Percentiles rank a stretch among this genome's conserved stretches.
Conservation (phyloP, 2,329 filamentous ascomycete genomes). For the Aspergillus tamarii region DNA sequence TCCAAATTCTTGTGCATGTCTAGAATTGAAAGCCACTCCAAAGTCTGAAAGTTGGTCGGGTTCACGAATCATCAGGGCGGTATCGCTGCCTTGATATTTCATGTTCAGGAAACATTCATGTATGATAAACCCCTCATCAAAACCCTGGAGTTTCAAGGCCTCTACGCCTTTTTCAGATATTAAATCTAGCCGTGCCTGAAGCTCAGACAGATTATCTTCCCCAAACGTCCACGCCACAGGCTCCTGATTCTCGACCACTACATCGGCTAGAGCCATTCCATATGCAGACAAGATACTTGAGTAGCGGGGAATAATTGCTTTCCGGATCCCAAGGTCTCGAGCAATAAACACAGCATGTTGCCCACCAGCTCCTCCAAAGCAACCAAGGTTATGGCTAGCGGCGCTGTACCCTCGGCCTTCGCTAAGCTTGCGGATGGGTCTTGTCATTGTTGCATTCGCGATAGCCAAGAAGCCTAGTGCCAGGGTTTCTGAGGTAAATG, state of each 20-base stretch:
- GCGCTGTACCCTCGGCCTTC: slow-evolving; percentile 89
- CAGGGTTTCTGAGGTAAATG: slow-evolving; percentile 77
- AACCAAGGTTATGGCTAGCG: slow-evolving; percentile 49
- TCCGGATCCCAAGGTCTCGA: slow-evolving; percentile 43
- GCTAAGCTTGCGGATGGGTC: slow-evolving; percentile 84
- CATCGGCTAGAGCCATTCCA: slow-evolving; percentile 5
- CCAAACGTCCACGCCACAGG: background rate
- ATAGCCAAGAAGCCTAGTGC: slow-evolving; percentile 89
- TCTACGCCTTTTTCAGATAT: slow-evolving; percentile 19
- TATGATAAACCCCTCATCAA: slow-evolving; percentile 34
- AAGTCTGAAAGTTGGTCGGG: slow-evolving; percentile 41
- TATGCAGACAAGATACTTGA: slow-evolving; percentile 50
- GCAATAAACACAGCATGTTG: slow-evolving; percentile 50
- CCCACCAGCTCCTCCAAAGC: slow-evolving; percentile 39
- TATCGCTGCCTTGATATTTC: slow-evolving; percentile 51
- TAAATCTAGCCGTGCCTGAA: background rate
- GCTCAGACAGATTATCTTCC: background rate
- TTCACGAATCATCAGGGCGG: slow-evolving; percentile 45
- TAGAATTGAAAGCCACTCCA: slow-evolving; percentile 38
- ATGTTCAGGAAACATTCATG: slow-evolving; percentile 46
- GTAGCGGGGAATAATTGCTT: slow-evolving; percentile 49
- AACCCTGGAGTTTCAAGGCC: slow-evolving; percentile 39
- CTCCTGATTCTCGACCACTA: background rate
- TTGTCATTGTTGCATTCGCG: slow-evolving; percentile 87
- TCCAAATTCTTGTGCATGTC: slow-evolving; percentile 47